Base-by-base conservation (phyloP, 2,329 filamentous ascomycete species). In the Dactylonectria estremocensis region DNA sequence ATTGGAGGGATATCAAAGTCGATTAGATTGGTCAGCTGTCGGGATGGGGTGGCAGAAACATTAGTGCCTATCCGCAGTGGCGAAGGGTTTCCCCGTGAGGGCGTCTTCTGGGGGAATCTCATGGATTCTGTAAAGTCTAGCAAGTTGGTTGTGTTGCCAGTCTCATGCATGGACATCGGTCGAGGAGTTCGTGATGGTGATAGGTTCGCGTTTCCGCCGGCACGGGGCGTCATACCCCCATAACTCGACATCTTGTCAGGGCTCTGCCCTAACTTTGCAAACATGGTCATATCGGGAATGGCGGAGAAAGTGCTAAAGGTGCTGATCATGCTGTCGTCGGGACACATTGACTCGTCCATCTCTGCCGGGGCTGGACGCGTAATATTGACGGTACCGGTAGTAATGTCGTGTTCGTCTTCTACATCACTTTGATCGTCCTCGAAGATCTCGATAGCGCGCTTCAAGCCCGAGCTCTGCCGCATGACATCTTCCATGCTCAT, bases 301-400 rank as follows among this genome's bases (percentile, higher is more conserved):
- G 94, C 94, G 1, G 95, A 98, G 81, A 98, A 98, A 13, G 88
- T 90, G 83, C 94, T 97, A 78, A 97, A 93, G 3, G 91, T 91
- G 86, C 94, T 97, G 80, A 94, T 86, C 88, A 92, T 82, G 50
- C 91, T 92, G 73, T 94, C 91, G 71, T 94, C 92, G 1, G 87
- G 88, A 49, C 87, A 84, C n/a, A 80, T 76, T 43, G 83, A 81
- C 50, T 81, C 79, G 16, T 80, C 77, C 55, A 80, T 76, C 11
- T 77, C 75, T 54, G 72, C 69, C 14, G 67, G 60, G 6, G 65
- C 57, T 33, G 67, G 45, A n/a, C 65, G 69, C 11, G 80, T 79
- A 33, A 77, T 74, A 45, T 77, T 78, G 28, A 71, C 69, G 48
- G 78, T 74, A 37, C 70, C 75, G 1, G 75, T 71, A 24, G 62